Evolutionary conservation across 306 rosid genomes (phyloP).

Genomic region (Dalbergia oliveri): DNA sequence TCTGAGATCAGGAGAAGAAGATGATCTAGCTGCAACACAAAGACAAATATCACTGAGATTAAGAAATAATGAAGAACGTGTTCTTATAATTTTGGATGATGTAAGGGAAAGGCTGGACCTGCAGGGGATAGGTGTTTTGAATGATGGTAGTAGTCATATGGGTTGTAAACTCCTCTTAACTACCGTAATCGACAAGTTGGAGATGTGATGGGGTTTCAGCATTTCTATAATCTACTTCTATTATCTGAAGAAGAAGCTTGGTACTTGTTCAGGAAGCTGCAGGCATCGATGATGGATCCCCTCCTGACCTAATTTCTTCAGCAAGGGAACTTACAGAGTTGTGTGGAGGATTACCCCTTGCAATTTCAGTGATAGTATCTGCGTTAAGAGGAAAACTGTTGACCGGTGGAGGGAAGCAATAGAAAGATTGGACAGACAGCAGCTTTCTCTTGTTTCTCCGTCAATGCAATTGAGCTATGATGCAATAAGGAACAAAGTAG

Average conservation of each 20-base stretch:
- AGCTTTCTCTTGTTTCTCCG: too few relatives aligned
- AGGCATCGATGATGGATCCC: background rate
- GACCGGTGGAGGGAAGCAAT: background rate
- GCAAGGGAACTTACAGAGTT: background rate
- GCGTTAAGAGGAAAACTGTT: background rate
- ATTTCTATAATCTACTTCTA: background rate
- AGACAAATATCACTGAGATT: background rate
- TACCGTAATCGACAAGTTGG: background rate
- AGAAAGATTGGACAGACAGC: too few relatives aligned
- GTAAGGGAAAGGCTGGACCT: background rate
- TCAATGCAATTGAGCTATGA: background rate
- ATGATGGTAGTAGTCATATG: background rate
- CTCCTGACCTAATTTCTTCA: background rate
- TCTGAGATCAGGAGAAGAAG: background rate
- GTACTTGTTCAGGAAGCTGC: background rate
- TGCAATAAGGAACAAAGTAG: background rate
- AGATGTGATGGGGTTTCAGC: background rate
- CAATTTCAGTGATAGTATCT: background rate
- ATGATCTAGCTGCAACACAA: background rate
- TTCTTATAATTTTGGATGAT: conserved; percentile 20
- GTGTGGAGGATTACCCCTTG: background rate
- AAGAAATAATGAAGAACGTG: background rate
- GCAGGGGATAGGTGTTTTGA: background rate
- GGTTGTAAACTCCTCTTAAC: background rate
- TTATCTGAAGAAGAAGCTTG: background rate